phyloP scores from a whole-genome alignment of 2,329 filamentous ascomycete species.

The Exophiala lecanii-corni region DNA sequence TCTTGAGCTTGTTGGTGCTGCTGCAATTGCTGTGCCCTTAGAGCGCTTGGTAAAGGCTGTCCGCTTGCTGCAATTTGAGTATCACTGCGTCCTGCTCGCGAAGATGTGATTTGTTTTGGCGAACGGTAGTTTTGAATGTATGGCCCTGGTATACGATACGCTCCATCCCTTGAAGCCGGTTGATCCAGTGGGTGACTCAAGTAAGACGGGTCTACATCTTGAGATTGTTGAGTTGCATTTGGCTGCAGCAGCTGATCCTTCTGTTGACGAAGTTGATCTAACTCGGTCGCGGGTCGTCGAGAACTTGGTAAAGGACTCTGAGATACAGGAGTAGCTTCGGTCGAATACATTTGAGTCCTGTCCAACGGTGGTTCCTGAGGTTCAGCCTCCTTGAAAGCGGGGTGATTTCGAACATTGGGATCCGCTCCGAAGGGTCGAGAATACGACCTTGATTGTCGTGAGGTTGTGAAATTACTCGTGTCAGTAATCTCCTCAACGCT shows the following conservation, averaged over 20 bases:
- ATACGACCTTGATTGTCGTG: conserved; percentile 17
- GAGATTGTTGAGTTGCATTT: not conserved
- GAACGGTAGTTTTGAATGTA: conserved; percentile 26
- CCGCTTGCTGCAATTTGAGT: conserved; percentile 15
- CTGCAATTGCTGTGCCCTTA: conserved; percentile 9
- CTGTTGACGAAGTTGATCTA: conserved; percentile 13
- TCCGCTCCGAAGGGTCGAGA: conserved; percentile 18
- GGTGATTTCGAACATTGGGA: conserved; percentile 15
- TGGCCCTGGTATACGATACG: conserved; percentile 27
- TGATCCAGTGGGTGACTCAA: not conserved
- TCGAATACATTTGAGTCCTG: conserved; percentile 15
- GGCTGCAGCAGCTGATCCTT: conserved; percentile 5
- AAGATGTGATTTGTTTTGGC: conserved; percentile 19
- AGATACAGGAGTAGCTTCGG: not conserved
- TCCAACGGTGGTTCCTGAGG: conserved; percentile 10
- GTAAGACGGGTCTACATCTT: not conserved
- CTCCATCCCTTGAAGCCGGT: conserved; percentile 7
- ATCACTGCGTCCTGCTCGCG: conserved; percentile 14
- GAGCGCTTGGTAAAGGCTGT: conserved; percentile 13
- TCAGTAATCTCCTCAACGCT: conserved; percentile 18
- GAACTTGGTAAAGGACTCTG: conserved; percentile 23
- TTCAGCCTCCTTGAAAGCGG: conserved; percentile 8
- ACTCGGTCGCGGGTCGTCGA: conserved; percentile 16
- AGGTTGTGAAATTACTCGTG: conserved; percentile 5
- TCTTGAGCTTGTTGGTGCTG: conserved; percentile 5